These are phyloP conservation scores for Rhodocollybia butyracea DNA, from an alignment of 768 basidiomycete genomes.

Conservation along the genomic window DNA sequence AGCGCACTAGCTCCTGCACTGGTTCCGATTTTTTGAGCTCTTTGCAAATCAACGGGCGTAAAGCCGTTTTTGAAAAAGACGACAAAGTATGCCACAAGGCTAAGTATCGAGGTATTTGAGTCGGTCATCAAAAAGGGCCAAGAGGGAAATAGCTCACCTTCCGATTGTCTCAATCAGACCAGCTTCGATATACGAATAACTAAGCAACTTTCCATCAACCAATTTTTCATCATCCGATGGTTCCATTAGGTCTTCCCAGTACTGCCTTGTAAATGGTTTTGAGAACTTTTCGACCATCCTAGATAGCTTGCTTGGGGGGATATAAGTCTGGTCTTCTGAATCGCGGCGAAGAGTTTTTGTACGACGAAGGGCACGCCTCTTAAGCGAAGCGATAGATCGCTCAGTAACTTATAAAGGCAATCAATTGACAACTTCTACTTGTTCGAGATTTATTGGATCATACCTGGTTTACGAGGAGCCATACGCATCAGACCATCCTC, in stretches of 20 bases:
- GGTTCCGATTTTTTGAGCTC: slow-evolving; percentile 37
- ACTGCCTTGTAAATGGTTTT: slow-evolving; percentile 52
- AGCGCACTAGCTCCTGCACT: too few species aligned
- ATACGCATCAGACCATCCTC: slow-evolving; percentile 65
- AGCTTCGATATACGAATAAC: slow-evolving; percentile 66
- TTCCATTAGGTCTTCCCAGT: slow-evolving; percentile 59
- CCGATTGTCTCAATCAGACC: slow-evolving; percentile 59
- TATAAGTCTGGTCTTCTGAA: slow-evolving; percentile 45
- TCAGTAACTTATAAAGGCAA: slow-evolving; percentile 48
- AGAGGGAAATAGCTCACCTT: slow-evolving; percentile 22
- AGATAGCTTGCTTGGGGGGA: slow-evolving; percentile 40
- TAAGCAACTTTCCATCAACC: slow-evolving; percentile 59
- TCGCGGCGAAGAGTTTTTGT: slow-evolving; percentile 53
- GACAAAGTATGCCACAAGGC: slow-evolving; percentile 62
- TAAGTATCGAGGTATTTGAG: slow-evolving; percentile 16
- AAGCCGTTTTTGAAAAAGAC: slow-evolving; percentile 65
- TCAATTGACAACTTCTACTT: background rate
- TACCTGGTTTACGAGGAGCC: slow-evolving; percentile 63
- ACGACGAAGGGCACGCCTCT: slow-evolving; percentile 54
- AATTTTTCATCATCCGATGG: slow-evolving; percentile 52
- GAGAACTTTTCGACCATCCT: slow-evolving; percentile 34
- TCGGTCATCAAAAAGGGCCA: background rate
- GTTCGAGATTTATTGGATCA: slow-evolving; percentile 6
- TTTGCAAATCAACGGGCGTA: slow-evolving; percentile 50
- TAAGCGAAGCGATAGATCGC: slow-evolving; percentile 48